phyloP scores from a whole-genome alignment of 2,329 filamentous ascomycete genomes.

The Boeremia lycopersici region DNA sequence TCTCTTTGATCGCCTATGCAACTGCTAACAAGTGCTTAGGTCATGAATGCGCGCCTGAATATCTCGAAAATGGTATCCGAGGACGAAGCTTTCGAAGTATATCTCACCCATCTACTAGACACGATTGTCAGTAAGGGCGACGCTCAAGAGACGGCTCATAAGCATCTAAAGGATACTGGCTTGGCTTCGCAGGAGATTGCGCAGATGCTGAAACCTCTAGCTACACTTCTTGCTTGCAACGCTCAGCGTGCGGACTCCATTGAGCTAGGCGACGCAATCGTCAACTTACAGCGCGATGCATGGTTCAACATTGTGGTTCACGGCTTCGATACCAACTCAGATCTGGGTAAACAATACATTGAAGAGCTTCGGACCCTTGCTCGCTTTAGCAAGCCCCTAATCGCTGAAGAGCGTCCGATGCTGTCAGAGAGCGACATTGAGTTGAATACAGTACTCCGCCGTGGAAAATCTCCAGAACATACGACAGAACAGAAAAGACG shows the following conservation, averaged over 20 bases:
- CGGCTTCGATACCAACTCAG: slow-evolving; percentile 78
- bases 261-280: slow-evolving; percentile 55
- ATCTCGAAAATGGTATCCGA: slow-evolving; percentile 73
- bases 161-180: slow-evolving; percentile 78
- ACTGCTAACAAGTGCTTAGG: slow-evolving; percentile 49
- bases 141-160: slow-evolving; percentile 71
- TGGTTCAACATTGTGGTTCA: slow-evolving; percentile 99
- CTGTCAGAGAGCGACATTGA: slow-evolving; percentile 96
- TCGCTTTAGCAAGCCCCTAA: slow-evolving; percentile 82
- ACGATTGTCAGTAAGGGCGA: slow-evolving; percentile 90
- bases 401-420: slow-evolving; percentile 86
- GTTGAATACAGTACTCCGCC: slow-evolving; percentile 87
- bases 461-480: slow-evolving; percentile 81
- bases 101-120: slow-evolving; percentile 82
- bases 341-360: slow-evolving; percentile 72
- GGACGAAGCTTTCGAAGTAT: slow-evolving; percentile 80
- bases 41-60: slow-evolving; percentile 78
- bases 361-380: slow-evolving; percentile 84
- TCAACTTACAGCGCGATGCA: slow-evolving; percentile 80
- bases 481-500: slow-evolving; percentile 80
- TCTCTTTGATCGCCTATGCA: not conserved
- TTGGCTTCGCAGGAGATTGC: slow-evolving; percentile 85
- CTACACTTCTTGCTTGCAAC: slow-evolving; percentile 72
- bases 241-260: slow-evolving; percentile 64
- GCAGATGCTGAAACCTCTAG: slow-evolving; percentile 85